Percentiles rank a stretch among this genome's conserved stretches.
These are phyloP conservation scores for Cicer chorassanicum DNA, from an alignment of 306 rosid genomes.

Conservation along the genomic window DNA sequence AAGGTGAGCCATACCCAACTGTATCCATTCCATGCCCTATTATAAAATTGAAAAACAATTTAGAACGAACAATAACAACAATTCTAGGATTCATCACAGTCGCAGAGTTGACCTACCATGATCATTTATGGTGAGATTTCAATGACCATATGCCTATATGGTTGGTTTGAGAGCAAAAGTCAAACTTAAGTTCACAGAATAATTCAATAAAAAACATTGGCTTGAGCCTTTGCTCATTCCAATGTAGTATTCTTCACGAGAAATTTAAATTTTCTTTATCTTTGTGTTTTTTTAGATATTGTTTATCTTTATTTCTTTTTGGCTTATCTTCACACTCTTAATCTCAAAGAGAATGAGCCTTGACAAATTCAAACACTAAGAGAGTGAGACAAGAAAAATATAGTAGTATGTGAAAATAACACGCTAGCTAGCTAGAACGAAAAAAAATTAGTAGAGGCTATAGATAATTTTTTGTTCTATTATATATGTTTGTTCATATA, in stretches of 20 bases:
- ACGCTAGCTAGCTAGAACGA: neutral
- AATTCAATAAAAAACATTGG: neutral
- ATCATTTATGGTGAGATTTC: slow-evolving; percentile 50
- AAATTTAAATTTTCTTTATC: neutral
- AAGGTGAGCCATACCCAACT: too few species aligned
- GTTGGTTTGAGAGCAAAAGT: slow-evolving; percentile 44
- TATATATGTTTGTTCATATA: neutral
- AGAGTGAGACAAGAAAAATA: slow-evolving; percentile 22
- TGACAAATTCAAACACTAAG: slow-evolving; percentile 10
- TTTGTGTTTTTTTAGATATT: neutral
- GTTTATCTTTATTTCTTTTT: neutral
- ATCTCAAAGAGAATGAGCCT: slow-evolving; percentile 4
- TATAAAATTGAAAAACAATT: neutral
- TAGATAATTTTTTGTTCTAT: neutral
- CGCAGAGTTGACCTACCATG: slow-evolving; percentile 61
- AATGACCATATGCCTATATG: slow-evolving; percentile 19
- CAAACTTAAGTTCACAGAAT: slow-evolving; percentile 38
- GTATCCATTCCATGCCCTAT: too few species aligned
- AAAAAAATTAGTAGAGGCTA: neutral
- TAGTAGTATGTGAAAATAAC: neutral
- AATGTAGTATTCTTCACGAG: slow-evolving; percentile 23
- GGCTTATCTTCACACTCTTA: neutral
- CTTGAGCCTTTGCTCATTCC: slow-evolving; percentile 38
- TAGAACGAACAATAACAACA: slow-evolving; percentile 10
- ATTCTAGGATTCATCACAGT: slow-evolving; percentile 55